Percentiles rank a stretch among this genome's conserved stretches.
phyloP scores from a whole-genome alignment of 1,284 basidiomycete genomes.

The Trichosporon sp. region DNA sequence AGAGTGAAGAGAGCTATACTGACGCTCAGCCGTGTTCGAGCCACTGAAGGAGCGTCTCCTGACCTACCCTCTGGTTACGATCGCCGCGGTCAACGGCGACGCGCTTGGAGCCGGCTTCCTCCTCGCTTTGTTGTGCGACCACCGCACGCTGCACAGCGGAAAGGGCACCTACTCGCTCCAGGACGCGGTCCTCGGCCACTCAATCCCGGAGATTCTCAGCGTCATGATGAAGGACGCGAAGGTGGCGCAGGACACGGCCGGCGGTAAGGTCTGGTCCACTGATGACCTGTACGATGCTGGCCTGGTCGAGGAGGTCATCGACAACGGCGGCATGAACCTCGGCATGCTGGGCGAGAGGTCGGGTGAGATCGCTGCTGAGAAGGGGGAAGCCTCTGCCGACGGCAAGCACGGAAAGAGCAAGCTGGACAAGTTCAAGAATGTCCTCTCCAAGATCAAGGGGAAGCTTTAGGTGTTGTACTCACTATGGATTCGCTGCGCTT shows the following conservation, averaged over 20 bases:
- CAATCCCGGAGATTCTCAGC: slow-evolving; percentile 32
- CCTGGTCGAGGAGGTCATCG: slow-evolving; percentile 67
- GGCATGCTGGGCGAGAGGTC: slow-evolving; percentile 54
- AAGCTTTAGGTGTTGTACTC: not conserved
- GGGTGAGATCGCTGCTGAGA: slow-evolving; percentile 45
- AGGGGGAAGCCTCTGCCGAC: slow-evolving; percentile 34
- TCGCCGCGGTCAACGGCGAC: slow-evolving; percentile 87
- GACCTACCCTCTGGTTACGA: slow-evolving; percentile 55
- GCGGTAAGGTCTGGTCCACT: slow-evolving; percentile 76
- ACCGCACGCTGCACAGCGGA: slow-evolving; percentile 78
- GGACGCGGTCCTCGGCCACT: slow-evolving; percentile 71
- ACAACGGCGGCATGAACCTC: slow-evolving; percentile 36
- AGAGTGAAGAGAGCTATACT: too few relatives aligned
- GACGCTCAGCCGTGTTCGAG: slow-evolving; percentile 40
- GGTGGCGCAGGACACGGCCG: slow-evolving; percentile 67
- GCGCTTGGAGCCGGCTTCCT: slow-evolving; percentile 82
- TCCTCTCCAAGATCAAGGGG: not conserved
- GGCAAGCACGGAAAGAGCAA: not conserved
- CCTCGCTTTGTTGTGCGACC: slow-evolving; percentile 76
- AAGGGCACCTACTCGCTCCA: slow-evolving; percentile 68
- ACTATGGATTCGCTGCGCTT: not conserved
- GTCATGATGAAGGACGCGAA: slow-evolving; percentile 59
- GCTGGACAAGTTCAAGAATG: not conserved
- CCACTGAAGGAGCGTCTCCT: slow-evolving; percentile 42
- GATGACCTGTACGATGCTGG: slow-evolving; percentile 64